Evolutionary conservation across 768 basidiomycete species (phyloP), one percentile per base, ranked within the genome.

Genomic region (Filobasidium floriforme): DNA sequence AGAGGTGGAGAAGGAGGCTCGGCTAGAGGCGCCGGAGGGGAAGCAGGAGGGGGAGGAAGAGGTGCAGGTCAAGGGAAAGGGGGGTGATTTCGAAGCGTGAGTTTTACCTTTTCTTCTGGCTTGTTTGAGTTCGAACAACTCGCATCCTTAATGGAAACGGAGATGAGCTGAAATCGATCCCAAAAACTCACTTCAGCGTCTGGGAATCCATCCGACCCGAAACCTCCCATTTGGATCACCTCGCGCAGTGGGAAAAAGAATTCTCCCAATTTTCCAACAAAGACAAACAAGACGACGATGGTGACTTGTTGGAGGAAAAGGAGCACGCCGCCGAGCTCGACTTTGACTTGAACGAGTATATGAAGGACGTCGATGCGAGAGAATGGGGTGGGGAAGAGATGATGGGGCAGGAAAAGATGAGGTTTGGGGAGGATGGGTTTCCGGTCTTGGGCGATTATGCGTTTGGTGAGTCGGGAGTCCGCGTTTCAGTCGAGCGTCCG

Each of bases 361-460:
- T 81, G 18, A 76, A 80, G 10, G 71, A 76, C 26, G 71, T 83
- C 9, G 81, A 83, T 19, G 46, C 19, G 46, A 51, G 59, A 73
- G 37, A 63, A 73, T 6, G 73, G 70, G 6, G 72, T 73, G 60
- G 63, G 68, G 14, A 46, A 62, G 32, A 37, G 32, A 3, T 37
- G 62, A 57, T 15, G 54, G 29, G 59, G 37, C 71, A 74, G 54
- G 46, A 68, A 41, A 79, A 62, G 2, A 62, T 60, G 10, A 64
- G 57, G 24, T 46, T 66, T 0, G 65, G 64, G 32, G 82, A 84
- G 0, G 83, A 89, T 60, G 92, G 92, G 5, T 80, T 90, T 15
- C 92, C 92, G 0, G 78, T 85, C n/a, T 79, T 90, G 15, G 82
- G 82, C 6, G 80, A 83, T 19, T 94, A 94, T 75, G 78, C 81